Evolutionary conservation across 2,329 filamentous ascomycete species (phyloP), one percentile per base, ranked within the genome.

Genomic region (Hypoxylon sp.): DNA sequence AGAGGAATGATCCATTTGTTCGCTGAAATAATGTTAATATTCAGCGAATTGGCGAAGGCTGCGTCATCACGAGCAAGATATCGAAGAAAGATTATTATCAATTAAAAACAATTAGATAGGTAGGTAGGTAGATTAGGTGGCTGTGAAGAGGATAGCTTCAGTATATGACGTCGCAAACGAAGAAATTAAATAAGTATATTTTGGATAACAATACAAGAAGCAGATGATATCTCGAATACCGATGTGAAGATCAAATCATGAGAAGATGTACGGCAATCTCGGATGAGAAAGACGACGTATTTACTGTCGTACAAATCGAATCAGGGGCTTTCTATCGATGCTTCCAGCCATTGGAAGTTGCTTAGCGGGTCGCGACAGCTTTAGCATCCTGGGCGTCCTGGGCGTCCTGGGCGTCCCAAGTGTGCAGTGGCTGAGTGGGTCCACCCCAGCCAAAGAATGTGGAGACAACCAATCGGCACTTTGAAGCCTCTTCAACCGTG

Each of bases 401-500:
- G 11, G 43, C 32, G 46, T 23, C 19, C 23, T 11, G 11, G 14
- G 17, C 23, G 7, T 34, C n/a, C n/a, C n/a, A n/a, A n/a, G n/a
- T n/a, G n/a, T n/a, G n/a, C n/a, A n/a, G n/a, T n/a, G n/a, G n/a
- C n/a, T n/a, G n/a, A 13, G 51, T 57, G 52, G 41, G 19, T 13
- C 41, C 34, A 5, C 34, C 36, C 36, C 34, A 43, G 36, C 43
- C 43, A 7, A 43, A 51, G 25, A 23, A 25, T 52, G 49, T 50
- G 66, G 58, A 36, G 58, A 28, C 14, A 30, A 41, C 56, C 60
- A 71, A 67, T 69, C 69, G 69, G 69, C 58, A 67, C 17, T 68
- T 50, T 59, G 13, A 36, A n/a, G 23, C n/a, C 34, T 5, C 17
- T 56, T 38, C 43, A 14, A 17, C 62, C 34, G 52, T 71, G 56